These are phyloP conservation scores for Biancaea sappan DNA, from an alignment of 306 rosid genomes.

Conservation along the genomic window DNA sequence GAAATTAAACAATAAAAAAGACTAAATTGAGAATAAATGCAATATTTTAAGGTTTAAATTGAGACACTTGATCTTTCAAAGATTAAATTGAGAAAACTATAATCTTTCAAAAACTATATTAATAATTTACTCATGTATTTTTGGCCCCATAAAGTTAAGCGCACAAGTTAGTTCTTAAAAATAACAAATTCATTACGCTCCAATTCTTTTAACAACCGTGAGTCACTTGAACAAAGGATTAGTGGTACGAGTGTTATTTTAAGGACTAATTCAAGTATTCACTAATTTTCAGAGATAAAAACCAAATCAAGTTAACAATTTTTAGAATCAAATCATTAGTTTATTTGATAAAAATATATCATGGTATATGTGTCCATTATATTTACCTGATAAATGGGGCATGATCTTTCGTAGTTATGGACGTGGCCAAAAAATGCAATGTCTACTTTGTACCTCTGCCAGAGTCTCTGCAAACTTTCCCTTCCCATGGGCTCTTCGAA, in stretches of 20 bases:
- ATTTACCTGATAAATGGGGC: constrained; percentile 83
- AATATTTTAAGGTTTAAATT: too few relatives aligned
- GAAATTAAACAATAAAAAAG: too few relatives aligned
- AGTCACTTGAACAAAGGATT: neutral
- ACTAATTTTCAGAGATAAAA: neutral
- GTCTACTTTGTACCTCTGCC: constrained; percentile 92
- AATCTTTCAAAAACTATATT: too few relatives aligned
- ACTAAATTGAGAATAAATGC: too few relatives aligned
- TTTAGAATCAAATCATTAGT: neutral
- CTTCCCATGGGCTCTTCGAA: constrained; percentile 91
- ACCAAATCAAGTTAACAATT: neutral
- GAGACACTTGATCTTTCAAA: too few relatives aligned
- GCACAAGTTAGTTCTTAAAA: too few relatives aligned
- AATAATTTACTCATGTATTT: too few relatives aligned
- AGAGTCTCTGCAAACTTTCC: constrained; percentile 76
- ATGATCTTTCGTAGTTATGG: constrained; percentile 86
- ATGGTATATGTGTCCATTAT: neutral
- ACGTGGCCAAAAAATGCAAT: constrained; percentile 82
- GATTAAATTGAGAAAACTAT: too few relatives aligned
- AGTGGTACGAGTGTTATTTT: neutral
- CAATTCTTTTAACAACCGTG: neutral
- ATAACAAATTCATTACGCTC: neutral
- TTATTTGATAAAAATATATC: neutral
- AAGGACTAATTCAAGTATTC: too few relatives aligned
- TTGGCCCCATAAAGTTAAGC: neutral